Base-by-base conservation (phyloP, 176 grass and related monocot genomes). In the Paspalum notatum region DNA sequence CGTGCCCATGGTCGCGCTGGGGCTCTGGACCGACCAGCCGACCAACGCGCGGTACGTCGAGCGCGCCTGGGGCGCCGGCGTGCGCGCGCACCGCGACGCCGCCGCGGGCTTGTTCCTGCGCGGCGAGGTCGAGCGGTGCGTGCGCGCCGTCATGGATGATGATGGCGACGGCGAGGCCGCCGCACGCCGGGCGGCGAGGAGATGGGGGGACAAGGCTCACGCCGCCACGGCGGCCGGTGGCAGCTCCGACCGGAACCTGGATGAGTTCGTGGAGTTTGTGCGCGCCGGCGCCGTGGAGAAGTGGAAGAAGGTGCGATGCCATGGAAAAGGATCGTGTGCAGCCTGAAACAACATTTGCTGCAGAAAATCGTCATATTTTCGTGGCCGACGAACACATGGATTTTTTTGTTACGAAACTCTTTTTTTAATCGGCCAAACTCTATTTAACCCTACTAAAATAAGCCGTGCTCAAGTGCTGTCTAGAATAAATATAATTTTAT, bases 21-120 rank as follows among this genome's bases (percentile, higher is more conserved):
- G 75, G 0, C 76, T 84, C 17, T 86, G 79, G 84, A 76, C 80
- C n/a, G 91, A 93, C 71, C 91, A 93, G 69, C 85, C 79, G 1
- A 72, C 66, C 51, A 90, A 93, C 58, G 76, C 83, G 5, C 74
- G 56, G 25, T 53, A 74, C 57, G 64, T 85, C 52, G 91, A 89
- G 77, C 65, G 41, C 1, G 26, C 86, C 2, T 87, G 86, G 81
- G 58, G 65, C 27, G 71, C 53, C 32, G 81, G 87, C 52, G 76
- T 82, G 48, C 53, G 84, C 77, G 76, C 48, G 14, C 51, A 42
- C 69, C 20, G 77, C 6, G 61, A 75, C 77, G 20, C 13, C 15
- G 66, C 5, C 57, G 6, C 49, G 40, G 68, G 68, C 3, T 9
- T 68, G 50, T 59, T 75, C 70, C 26, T 49, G 14, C 61, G 70